These are phyloP conservation scores for Paramecium octaurelia DNA, from an alignment of 73 alveolate genomes.

Conservation along the genomic window DNA sequence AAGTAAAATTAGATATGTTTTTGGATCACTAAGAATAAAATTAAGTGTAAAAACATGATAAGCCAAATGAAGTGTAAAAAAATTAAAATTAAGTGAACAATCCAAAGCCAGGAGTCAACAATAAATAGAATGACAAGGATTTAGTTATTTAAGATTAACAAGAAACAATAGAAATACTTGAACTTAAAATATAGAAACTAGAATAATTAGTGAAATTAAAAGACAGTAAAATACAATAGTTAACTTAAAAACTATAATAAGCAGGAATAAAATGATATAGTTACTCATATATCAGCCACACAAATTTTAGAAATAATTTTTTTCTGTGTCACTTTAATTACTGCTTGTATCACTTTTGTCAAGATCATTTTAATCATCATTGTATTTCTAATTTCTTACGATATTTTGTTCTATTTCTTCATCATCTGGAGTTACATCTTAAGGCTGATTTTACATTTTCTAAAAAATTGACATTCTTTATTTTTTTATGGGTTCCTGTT, in stretches of 20 bases:
- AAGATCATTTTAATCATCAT: background rate
- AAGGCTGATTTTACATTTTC: background rate
- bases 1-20: slow-evolving; percentile 58
- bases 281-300: background rate
- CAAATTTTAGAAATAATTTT: slow-evolving; percentile 1
- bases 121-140: slow-evolving; percentile 1
- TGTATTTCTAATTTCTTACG: background rate
- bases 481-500: background rate
- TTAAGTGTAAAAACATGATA: background rate
- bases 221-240: slow-evolving; percentile 58
- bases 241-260: slow-evolving; percentile 48
- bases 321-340: background rate
- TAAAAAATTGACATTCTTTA: background rate
- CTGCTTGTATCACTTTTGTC: background rate
- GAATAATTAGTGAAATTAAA: slow-evolving; percentile 62
- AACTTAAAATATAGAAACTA: slow-evolving; percentile 55
- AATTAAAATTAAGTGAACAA: background rate
- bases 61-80: background rate
- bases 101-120: background rate
- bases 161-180: slow-evolving; percentile 67
- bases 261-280: slow-evolving; percentile 57
- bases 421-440: background rate
- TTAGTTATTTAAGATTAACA: slow-evolving; percentile 44
- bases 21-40: slow-evolving; percentile 54
- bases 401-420: background rate